Evolutionary conservation across 169 alveolate species (phyloP).

Genomic region (Plasmodium inui): DNA sequence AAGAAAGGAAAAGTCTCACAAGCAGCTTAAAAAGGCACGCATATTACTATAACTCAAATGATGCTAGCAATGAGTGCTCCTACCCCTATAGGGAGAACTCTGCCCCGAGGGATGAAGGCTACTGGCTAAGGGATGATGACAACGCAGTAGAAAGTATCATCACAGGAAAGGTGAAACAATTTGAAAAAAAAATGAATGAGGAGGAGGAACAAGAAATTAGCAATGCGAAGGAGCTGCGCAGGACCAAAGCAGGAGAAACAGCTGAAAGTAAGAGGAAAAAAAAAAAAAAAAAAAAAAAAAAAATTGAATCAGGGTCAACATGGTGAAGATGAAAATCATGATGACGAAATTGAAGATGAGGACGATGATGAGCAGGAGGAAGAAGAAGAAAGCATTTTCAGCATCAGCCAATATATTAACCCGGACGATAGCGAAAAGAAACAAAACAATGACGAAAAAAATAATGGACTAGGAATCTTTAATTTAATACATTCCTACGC

Average conservation of each 20-base stretch:
- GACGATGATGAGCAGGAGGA: constrained; percentile 1
- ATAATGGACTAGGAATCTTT: constrained; percentile 31
- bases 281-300: neutral
- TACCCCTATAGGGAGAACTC: neutral
- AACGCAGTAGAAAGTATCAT: constrained; percentile 13
- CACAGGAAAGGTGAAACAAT: constrained; percentile 8
- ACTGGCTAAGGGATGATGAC: neutral
- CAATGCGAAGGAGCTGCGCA: neutral
- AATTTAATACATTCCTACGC: constrained; percentile 64
- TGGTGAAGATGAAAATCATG: neutral
- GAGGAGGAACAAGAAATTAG: constrained; percentile 18
- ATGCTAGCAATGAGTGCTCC: neutral
- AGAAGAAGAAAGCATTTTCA: constrained; percentile 34
- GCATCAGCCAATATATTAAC: constrained; percentile 46
- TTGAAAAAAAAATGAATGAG: constrained; percentile 13
- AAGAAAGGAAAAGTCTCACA: constrained; percentile 30
- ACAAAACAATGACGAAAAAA: constrained; percentile 4
- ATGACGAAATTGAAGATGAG: neutral
- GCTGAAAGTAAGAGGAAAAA: neutral
- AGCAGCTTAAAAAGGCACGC: constrained; percentile 67
- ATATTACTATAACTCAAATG: constrained; percentile 17
- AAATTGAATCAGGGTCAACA: neutral
- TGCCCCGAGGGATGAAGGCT: neutral
- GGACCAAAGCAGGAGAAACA: neutral
- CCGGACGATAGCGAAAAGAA: neutral